Evolutionary conservation across 179 eudicot genomes (phyloP).

Genomic region (Silene noctiflora): DNA sequence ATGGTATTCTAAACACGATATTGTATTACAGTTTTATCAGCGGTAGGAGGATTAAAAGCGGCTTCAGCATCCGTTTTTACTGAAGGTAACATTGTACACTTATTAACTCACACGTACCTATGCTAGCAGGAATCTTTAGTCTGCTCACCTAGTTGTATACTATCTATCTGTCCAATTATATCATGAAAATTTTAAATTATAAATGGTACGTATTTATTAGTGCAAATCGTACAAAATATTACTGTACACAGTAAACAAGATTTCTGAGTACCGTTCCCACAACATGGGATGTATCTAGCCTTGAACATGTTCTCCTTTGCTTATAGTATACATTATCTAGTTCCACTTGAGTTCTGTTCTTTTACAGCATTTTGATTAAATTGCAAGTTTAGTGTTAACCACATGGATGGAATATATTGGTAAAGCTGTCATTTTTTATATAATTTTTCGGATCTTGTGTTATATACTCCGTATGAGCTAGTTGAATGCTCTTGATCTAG

Average conservation of each 20-base stretch:
- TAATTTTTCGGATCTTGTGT: background rate
- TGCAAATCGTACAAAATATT: background rate
- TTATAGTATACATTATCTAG: background rate
- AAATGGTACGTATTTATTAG: constrained; percentile 2
- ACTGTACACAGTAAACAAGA: background rate
- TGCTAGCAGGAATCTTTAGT: background rate
- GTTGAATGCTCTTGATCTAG: too few relatives aligned
- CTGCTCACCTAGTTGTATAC: background rate
- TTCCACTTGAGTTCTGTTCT: background rate
- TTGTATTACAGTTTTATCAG: constrained; percentile 52
- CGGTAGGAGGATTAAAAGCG: constrained; percentile 58
- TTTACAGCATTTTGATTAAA: background rate
- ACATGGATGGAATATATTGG: background rate
- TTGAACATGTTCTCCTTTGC: background rate
- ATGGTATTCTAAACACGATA: background rate
- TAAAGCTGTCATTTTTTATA: background rate
- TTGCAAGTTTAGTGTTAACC: background rate
- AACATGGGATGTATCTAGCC: background rate
- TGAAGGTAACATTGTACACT: constrained; percentile 31
- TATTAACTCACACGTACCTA: background rate
- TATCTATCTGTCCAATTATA: background rate
- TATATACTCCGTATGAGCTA: too few relatives aligned
- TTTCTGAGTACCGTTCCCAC: background rate
- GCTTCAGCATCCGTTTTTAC: constrained; percentile 43
- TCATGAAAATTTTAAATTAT: background rate